Percentiles rank a stretch among this genome's conserved stretches.
phyloP scores from a whole-genome alignment of 768 basidiomycete genomes.

The Tulasnella sp. region DNA sequence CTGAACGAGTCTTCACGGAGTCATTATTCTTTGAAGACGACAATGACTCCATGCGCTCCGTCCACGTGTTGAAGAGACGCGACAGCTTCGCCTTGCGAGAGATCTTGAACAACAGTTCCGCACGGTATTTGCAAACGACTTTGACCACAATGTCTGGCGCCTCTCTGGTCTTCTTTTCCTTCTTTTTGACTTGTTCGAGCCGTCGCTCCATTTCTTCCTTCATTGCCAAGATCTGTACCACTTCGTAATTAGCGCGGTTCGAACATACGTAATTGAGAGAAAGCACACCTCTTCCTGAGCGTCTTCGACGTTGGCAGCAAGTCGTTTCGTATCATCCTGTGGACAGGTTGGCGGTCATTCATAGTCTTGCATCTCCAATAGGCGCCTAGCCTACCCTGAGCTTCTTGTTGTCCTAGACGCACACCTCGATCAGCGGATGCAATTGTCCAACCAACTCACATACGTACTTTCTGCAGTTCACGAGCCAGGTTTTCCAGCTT shows the following conservation, averaged over 20 bases:
- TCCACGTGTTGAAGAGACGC: conserved; percentile 82
- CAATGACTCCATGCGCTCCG: conserved; percentile 71
- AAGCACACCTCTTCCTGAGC: conserved; percentile 71
- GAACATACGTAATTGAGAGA: not conserved
- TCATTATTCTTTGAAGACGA: conserved; percentile 9
- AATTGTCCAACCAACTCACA: not conserved
- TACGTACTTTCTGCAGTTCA: conserved; percentile 76
- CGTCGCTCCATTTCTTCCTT: conserved; percentile 78
- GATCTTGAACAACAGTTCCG: conserved; percentile 89
- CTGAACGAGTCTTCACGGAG: not conserved
- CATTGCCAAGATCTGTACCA: conserved; percentile 65
- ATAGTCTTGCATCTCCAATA: conserved; percentile 8
- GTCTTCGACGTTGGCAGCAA: conserved; percentile 77
- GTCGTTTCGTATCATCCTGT: conserved; percentile 80
- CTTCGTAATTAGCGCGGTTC: not conserved
- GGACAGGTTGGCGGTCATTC: conserved; percentile 34
- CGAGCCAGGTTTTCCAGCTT: conserved; percentile 89
- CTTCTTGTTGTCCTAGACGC: conserved; percentile 75
- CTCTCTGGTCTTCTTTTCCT: conserved; percentile 77
- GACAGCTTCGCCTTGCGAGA: conserved; percentile 84
- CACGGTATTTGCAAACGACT: conserved; percentile 82
- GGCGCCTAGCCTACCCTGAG: conserved; percentile 56
- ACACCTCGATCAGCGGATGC: not conserved
- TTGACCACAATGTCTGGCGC: conserved; percentile 89
- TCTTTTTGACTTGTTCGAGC: conserved; percentile 70